Percentiles rank a stretch among this genome's conserved stretches.
phyloP scores from a whole-genome alignment of 768 basidiomycete genomes.

The Rhodotorula taiwanensis region DNA sequence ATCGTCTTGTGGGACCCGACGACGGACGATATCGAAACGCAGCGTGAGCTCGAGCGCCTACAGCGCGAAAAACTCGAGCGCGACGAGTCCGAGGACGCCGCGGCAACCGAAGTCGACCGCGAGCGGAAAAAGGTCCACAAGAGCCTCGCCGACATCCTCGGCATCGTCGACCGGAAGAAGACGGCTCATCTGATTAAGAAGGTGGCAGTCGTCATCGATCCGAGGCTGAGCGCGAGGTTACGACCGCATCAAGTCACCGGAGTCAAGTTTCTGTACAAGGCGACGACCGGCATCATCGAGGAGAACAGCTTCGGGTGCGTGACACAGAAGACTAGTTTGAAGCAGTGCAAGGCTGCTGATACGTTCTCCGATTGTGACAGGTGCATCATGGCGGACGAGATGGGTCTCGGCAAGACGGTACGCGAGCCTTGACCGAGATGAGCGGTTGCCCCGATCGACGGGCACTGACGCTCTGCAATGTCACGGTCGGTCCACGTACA shows the following conservation, averaged over 20 bases:
- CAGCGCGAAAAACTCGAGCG: slow-evolving; percentile 61
- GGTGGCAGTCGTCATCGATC: slow-evolving; percentile 95
- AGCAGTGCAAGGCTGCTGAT: no score
- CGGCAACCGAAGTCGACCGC: slow-evolving; percentile 48
- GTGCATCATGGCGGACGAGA: slow-evolving; percentile 99
- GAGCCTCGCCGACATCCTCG: slow-evolving; percentile 70
- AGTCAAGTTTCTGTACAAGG: slow-evolving; percentile 96
- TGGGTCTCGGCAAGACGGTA: slow-evolving; percentile 68
- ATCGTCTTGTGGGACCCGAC: slow-evolving; percentile 97
- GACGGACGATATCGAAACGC: slow-evolving; percentile 82
- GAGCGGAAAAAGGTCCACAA: slow-evolving; percentile 73
- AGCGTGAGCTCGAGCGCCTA: slow-evolving; percentile 69
- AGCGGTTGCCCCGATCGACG: not conserved
- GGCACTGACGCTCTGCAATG: not conserved
- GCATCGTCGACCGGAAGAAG: slow-evolving; percentile 58
- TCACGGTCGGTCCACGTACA: not conserved
- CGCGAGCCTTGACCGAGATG: no score
- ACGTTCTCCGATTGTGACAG: slow-evolving; percentile 49
- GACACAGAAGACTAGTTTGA: no score
- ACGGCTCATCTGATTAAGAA: slow-evolving; percentile 69
- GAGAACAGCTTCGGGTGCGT: slow-evolving; percentile 61
- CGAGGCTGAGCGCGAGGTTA: slow-evolving; percentile 72
- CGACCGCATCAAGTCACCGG: slow-evolving; percentile 98
- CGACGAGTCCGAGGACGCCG: slow-evolving; percentile 47
- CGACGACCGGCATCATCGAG: slow-evolving; percentile 85